Base-by-base conservation (phyloP, 139 green algal genomes). In the Closterium sp. region DNA sequence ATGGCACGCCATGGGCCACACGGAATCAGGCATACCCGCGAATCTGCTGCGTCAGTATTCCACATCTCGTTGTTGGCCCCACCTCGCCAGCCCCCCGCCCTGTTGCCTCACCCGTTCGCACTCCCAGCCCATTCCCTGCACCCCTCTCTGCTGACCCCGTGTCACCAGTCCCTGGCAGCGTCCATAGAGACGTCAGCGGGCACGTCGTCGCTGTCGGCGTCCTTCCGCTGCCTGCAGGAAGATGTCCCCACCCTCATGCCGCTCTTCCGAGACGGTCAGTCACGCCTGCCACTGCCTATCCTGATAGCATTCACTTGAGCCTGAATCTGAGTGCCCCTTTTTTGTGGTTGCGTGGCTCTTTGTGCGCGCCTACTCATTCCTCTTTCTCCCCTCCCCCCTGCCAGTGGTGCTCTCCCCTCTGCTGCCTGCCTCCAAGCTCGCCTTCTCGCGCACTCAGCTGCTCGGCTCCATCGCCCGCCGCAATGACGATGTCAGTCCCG, bases 181-280 rank as follows among this genome's bases (percentile, higher is more conserved):
- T 23, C 84, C 19, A 94, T 94, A 85, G 91, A 94, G 66, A 31
- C 89, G 6, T 34, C 28, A 21, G 90, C 89, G 6, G 34, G 90
- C 30, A 81, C 55, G 0, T 91, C 90, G 10, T 25, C 33, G 89
- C 38, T 85, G 81, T 87, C 34, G 8, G 90, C 90, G 30, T 33
- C n/a, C 32, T 94, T 94, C 55, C 28, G 64, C 21, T 94, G 92
- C 33, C 87, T 94, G 32, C 32, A 66, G 16, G 92, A 94, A 33
- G 92, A 94, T 84, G 30, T 91, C 1, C 16, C 25, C 19, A 55
- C 93, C 32, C 90, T 94, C 12, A 34, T 94, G 28, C 25, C 28
- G 12, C 90, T 94, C 8, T 93, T 94, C 30, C 31, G n/a, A 30
- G 92, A 94, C n/a, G 92, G 93, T 88, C 21, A 7, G 91, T 28